Conservation (phyloP, 192 early-diverging fungal species). For the Coemansia umbellata region DNA sequence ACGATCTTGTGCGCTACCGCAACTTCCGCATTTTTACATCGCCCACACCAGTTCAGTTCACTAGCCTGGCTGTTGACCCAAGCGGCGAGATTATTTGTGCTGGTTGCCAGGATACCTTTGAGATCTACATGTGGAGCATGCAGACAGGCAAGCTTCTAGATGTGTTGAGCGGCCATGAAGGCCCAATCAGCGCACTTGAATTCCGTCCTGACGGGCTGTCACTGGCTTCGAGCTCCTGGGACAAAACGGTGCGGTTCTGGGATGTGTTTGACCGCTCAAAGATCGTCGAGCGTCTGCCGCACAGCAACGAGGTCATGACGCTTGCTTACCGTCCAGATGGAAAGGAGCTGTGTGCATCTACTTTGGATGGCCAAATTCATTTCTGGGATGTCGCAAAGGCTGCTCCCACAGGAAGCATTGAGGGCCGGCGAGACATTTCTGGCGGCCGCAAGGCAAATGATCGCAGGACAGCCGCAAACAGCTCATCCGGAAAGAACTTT, state of each 20-base stretch:
- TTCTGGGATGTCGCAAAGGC: constrained; percentile 90
- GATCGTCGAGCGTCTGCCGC: constrained; percentile 72
- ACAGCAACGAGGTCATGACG: constrained; percentile 79
- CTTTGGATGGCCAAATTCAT: constrained; percentile 86
- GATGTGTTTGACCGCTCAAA: constrained; percentile 87
- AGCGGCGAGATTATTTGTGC: constrained; percentile 97
- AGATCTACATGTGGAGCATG: constrained; percentile 97
- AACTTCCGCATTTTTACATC: constrained; percentile 98
- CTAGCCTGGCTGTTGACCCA: constrained; percentile 87
- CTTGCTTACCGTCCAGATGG: constrained; percentile 89
- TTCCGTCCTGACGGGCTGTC: constrained; percentile 83
- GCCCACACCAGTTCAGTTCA: constrained; percentile 93
- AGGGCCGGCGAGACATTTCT: constrained; percentile 89
- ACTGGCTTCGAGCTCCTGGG: constrained; percentile 91
- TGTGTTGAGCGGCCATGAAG: constrained; percentile 89
- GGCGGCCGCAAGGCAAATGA: constrained; percentile 83
- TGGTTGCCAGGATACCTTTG: constrained; percentile 89
- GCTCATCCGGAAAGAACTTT: constrained; percentile 82
- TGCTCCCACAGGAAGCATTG: constrained; percentile 69
- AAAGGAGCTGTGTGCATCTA: constrained; percentile 78
- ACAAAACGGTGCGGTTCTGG: constrained; percentile 85
- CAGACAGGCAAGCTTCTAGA: constrained; percentile 98
- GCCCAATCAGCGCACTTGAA: constrained; percentile 76
- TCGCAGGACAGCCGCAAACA: constrained; percentile 76
- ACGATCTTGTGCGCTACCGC: constrained; percentile 93